Evolutionary conservation across 345 rosid genomes (phyloP).

Genomic region (Angophora floribunda): DNA sequence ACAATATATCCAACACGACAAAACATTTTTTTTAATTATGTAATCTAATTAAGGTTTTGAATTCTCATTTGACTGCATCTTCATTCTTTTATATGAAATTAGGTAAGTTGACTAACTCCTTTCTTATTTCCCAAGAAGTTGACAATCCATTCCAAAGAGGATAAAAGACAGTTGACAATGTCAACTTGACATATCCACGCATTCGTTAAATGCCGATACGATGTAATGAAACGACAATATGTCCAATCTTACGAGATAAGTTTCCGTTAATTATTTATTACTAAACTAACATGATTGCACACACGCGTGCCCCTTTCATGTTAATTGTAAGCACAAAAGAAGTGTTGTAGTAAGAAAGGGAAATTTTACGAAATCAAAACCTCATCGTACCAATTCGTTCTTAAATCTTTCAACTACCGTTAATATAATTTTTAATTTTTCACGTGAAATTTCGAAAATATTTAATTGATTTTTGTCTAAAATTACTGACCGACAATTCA

Average conservation of each 20-base stretch:
- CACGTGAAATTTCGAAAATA: no score
- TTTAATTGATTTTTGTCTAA: accelerated
- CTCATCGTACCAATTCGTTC: background rate
- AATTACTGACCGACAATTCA: background rate
- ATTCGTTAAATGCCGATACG: background rate
- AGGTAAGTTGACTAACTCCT: background rate
- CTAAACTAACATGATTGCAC: background rate
- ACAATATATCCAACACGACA: background rate
- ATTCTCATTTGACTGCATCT: background rate
- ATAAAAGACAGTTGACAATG: background rate
- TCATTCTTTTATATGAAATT: background rate
- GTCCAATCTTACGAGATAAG: background rate
- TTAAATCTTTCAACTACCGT: accelerated
- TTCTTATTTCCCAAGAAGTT: background rate
- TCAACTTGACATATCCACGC: background rate
- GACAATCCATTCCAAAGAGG: background rate
- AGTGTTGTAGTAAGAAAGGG: background rate
- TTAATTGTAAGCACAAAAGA: background rate
- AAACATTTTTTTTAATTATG: no score
- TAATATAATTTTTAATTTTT: background rate
- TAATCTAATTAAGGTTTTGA: background rate
- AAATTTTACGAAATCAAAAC: background rate
- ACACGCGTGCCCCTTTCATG: background rate
- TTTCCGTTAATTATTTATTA: background rate
- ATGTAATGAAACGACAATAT: background rate